A percentile compares a stretch with the other conserved stretches of the same genome.
Evolutionary conservation across 2,329 filamentous ascomycete species (phyloP).

Genomic region (Paraphoma chrysanthemicola): DNA sequence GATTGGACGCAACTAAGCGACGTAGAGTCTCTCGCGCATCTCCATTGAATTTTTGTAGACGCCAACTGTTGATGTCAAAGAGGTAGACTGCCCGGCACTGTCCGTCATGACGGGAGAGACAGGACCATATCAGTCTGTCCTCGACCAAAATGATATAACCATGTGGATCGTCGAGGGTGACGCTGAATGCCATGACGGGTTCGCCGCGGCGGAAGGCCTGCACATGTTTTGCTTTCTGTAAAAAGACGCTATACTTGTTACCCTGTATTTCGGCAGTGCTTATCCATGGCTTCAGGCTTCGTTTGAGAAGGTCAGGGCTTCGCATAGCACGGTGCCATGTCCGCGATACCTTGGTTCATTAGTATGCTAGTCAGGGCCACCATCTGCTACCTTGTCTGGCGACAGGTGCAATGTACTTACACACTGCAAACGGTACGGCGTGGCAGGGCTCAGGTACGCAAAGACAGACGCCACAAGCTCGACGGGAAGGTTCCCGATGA

Average conservation of each 20-base stretch:
- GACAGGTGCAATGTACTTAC: constrained; percentile 20
- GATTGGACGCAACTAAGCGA: constrained; percentile 23
- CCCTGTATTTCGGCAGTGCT: constrained; percentile 16
- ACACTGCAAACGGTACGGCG: constrained; percentile 35
- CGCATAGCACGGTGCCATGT: constrained; percentile 41
- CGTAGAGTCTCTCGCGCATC: constrained; percentile 31
- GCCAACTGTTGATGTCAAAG: constrained; percentile 32
- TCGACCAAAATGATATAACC: constrained; percentile 9
- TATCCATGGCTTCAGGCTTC: constrained; percentile 30
- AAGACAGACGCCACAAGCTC: constrained; percentile 49
- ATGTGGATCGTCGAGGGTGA: background rate
- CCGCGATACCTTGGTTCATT: constrained; percentile 37
- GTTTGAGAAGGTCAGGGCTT: constrained; percentile 29
- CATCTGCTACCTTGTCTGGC: background rate
- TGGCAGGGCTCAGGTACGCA: constrained; percentile 37
- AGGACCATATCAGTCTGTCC: constrained; percentile 24
- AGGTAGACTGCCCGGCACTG: constrained; percentile 15
- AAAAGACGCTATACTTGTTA: constrained; percentile 21
- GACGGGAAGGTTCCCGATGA: constrained; percentile 44
- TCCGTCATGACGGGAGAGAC: background rate
- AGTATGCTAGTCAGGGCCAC: background rate
- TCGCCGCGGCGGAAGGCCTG: constrained; percentile 34
- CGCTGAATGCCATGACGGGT: constrained; percentile 5
- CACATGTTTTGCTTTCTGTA: constrained; percentile 26
- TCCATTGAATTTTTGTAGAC: constrained; percentile 10